Percentiles rank a stretch among this genome's conserved stretches.
These are phyloP conservation scores for Xylaria curta DNA, from an alignment of 495 filamentous ascomycete species.

Conservation along the genomic window DNA sequence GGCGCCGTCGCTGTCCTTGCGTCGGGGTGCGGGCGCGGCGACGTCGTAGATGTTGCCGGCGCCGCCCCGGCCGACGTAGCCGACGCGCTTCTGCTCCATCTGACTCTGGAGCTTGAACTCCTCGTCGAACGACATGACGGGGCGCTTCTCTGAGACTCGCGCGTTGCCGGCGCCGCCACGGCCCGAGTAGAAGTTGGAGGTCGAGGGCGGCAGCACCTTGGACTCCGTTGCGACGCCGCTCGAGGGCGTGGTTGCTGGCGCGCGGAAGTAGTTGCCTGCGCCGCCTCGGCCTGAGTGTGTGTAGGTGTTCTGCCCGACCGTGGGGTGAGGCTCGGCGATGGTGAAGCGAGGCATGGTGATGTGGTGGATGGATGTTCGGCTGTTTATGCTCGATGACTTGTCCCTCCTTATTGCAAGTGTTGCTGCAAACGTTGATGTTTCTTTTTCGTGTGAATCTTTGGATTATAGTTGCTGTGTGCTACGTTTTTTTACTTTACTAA, in stretches of 20 bases:
- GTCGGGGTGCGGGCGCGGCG: constrained; percentile 19
- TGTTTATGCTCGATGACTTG: constrained; percentile 26
- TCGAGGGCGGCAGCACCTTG: constrained; percentile 31
- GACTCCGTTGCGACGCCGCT: constrained; percentile 44
- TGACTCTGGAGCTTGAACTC: constrained; percentile 72
- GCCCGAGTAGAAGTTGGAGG: constrained; percentile 74
- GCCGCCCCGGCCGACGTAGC: constrained; percentile 86
- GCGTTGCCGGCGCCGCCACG: constrained; percentile 93
- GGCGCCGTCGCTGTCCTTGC: constrained; percentile 37
- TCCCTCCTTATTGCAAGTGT: constrained; percentile 1
- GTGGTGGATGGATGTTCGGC: constrained; percentile 35
- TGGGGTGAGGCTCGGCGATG: constrained; percentile 83
- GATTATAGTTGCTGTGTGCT: not conserved
- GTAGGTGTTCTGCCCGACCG: constrained; percentile 66
- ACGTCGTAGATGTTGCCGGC: constrained; percentile 73
- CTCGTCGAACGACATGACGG: constrained; percentile 90
- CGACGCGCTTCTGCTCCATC: constrained; percentile 63
- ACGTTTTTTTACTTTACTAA: constrained; percentile 9
- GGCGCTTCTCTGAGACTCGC: constrained; percentile 65
- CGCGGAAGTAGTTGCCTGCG: constrained; percentile 83
- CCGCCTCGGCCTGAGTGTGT: constrained; percentile 86
- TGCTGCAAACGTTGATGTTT: constrained; percentile 1
- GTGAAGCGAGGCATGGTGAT: constrained; percentile 60
- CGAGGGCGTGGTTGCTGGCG: constrained; percentile 63
- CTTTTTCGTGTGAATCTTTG: not conserved